phyloP scores from a whole-genome alignment of 768 basidiomycete genomes.

The Boletellus ananas region DNA sequence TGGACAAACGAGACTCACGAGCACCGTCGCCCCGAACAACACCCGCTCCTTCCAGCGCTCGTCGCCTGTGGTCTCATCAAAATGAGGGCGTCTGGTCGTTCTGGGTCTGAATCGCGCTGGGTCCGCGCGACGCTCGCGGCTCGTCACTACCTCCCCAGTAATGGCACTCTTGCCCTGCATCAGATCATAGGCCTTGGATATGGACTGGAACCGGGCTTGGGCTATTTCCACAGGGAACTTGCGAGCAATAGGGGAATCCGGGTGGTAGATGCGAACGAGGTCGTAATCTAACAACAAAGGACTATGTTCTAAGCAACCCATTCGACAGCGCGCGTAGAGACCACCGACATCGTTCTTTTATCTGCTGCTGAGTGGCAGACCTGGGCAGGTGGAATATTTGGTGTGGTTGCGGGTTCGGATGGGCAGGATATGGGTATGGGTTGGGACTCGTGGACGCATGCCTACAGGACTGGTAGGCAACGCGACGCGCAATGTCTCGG shows the following conservation, averaged over 20 bases:
- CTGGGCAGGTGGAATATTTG: slow-evolving; percentile 60
- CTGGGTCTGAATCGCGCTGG: slow-evolving; percentile 41
- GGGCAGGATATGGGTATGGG: slow-evolving; percentile 49
- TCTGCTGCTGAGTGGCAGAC: slow-evolving; percentile 47
- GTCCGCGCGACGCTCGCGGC: slow-evolving; percentile 26
- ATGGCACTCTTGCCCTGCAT: slow-evolving; percentile 47
- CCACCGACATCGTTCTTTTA: slow-evolving; percentile 55
- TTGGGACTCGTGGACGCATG: slow-evolving; percentile 22
- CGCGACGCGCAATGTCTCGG: slow-evolving; percentile 4
- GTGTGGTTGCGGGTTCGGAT: slow-evolving; percentile 52
- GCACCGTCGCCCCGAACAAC: slow-evolving; percentile 50
- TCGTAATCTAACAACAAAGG: slow-evolving; percentile 55
- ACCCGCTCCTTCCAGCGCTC: slow-evolving; percentile 67
- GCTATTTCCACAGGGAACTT: slow-evolving; percentile 44
- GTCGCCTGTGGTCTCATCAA: slow-evolving; percentile 43
- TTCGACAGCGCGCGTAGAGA: neutral
- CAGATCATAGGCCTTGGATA: slow-evolving; percentile 63
- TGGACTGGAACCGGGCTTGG: slow-evolving; percentile 65
- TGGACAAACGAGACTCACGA: slow-evolving; percentile 34
- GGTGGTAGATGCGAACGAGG: slow-evolving; percentile 76
- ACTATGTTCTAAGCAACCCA: neutral
- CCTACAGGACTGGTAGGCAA: slow-evolving; percentile 9
- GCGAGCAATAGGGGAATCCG: slow-evolving; percentile 54
- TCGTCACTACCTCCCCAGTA: slow-evolving; percentile 13
- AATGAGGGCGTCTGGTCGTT: slow-evolving; percentile 39